Percentiles rank a stretch among this genome's conserved stretches.
phyloP scores from a whole-genome alignment of 108 stramenopile species.

The Hondaea fermentalgiana region DNA sequence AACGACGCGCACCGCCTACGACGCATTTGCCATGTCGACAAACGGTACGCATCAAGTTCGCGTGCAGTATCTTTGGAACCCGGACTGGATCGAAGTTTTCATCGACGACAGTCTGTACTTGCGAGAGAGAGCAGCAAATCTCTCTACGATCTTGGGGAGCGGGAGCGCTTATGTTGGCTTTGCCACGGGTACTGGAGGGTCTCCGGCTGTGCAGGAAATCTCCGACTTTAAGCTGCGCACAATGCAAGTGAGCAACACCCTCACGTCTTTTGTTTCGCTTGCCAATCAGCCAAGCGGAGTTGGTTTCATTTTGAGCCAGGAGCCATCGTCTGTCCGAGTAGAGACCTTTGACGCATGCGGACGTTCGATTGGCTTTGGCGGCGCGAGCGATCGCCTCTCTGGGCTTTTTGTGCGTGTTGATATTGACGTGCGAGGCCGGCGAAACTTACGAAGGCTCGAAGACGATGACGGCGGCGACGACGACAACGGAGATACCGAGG shows the following conservation, averaged over 20 bases:
- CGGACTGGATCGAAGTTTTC: not conserved
- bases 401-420: not conserved
- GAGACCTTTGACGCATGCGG: not conserved
- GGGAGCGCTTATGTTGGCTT: constrained; percentile 2
- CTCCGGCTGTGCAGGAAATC: not conserved
- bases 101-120: not conserved
- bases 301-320: not conserved
- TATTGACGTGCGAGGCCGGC: not conserved
- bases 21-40: not conserved
- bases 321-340: not conserved
- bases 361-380: not conserved
- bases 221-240: not conserved
- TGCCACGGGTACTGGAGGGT: not conserved
- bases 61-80: not conserved
- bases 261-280: not conserved
- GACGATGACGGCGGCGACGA: not conserved
- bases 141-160: not conserved
- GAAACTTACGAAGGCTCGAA: not conserved
- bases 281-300: not conserved
- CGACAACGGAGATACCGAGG: not conserved
- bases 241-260: not conserved
- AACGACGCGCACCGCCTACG: not conserved
- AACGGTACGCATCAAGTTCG: not conserved
- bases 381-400: not conserved
- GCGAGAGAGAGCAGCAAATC: not conserved